Evolutionary conservation across 148 eudicot species (phyloP), one percentile per base, ranked within the genome.

Genomic region (Pharnaceum exiguum): DNA sequence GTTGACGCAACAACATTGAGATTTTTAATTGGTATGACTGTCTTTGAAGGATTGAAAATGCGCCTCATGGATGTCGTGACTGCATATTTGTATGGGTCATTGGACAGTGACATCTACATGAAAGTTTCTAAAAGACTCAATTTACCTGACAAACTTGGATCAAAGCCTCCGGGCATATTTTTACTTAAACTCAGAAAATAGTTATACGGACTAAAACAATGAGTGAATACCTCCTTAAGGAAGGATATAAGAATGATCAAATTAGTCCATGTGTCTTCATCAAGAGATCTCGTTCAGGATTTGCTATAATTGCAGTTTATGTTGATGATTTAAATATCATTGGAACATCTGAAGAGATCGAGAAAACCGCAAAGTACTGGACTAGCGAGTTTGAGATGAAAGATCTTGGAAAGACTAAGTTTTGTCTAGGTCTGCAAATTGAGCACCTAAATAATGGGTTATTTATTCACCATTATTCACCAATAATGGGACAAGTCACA

Each of bases 1-100:
- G 28, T 45, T 0, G 64, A 59, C 33, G 42, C 43, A 31, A 46
- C 43, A 1, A 59, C 42, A 10, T 45, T 59, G n/a, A 46, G 21
- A 8, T 19, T 30, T 37, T 21, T 27, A 30, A 43, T 47, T 8
- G 3, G 28, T 19, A 2, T 45, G 21, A 7, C 28, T 18, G 21
- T 31, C 2, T 46, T 3, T 11, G 12, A 59, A 44, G 33, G 46
- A 29, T 12, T 59, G 2, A 1, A 30, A 2, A 45, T 29, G 52
- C 29, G 19, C 30, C 27, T 45, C 7, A 19, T 30, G 56, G 38
- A 30, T 51, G 24, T 51, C 10, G 36, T 12, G 19, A 50, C 19
- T 0, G 7, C 55, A 50, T 28, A 46, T 24, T 18, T 50, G 10
- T 27, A 27, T 15, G 55, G 36, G 10, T 50, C 36, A 50, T 36